Base-by-base conservation (phyloP, 2,329 filamentous ascomycete genomes). In the Zymoseptoria brevis region DNA sequence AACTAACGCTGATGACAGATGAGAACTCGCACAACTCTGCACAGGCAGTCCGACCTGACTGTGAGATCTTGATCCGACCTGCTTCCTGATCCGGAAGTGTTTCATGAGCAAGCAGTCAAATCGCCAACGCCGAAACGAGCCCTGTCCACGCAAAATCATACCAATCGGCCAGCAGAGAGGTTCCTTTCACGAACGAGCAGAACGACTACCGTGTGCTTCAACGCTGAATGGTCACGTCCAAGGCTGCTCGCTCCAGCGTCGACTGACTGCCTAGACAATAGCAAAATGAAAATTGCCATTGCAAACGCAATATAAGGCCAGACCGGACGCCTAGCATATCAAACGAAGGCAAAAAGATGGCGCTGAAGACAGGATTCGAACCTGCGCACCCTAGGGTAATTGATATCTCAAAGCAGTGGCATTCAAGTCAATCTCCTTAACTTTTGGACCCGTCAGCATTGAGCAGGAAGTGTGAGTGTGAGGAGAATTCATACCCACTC, bases 381-480 rank as follows among this genome's bases (percentile, higher is more conserved):
- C 66, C 61, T 66, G 63, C 63, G 64, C 63, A 58, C 63, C 63
- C 61, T 41, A 64, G 60, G 66, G 65, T 61, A 68, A 66, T 57
- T 67, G 66, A 68, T 68, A 57, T 4, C 66, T 58, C 19, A 57
- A 62, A 64, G 22, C 16, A 13, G 22, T 53, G 35, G 54, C 30
- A 57, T 67, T 67, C 65, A 67, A 67, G 65, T 67, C 65, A 66
- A 52, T 63, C 62, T 60, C 61, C 62, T 65, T n/a, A n/a, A n/a
- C n/a, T n/a, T n/a, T n/a, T n/a, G n/a, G n/a, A n/a, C n/a, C n/a
- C n/a, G n/a, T n/a, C n/a, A n/a, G n/a, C n/a, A n/a, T n/a, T n/a
- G n/a, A n/a, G n/a, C n/a, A n/a, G n/a, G n/a, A n/a, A n/a, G n/a
- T n/a, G n/a, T n/a, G n/a, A n/a, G n/a, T n/a, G n/a, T n/a, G n/a